Conservation (phyloP, 139 green algal species). For the Marvania coccoides region DNA sequence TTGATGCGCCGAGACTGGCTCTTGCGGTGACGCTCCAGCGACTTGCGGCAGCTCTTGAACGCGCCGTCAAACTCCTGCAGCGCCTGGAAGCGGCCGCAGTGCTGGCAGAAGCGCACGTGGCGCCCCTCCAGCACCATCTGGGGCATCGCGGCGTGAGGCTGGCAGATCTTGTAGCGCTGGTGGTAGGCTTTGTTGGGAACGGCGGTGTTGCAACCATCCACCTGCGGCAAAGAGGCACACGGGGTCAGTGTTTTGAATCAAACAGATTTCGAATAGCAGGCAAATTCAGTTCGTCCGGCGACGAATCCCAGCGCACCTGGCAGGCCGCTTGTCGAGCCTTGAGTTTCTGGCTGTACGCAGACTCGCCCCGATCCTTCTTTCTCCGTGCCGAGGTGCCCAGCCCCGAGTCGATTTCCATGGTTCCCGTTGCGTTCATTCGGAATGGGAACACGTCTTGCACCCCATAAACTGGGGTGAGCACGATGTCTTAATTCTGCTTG, state of each 20-base stretch:
- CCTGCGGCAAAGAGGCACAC: not conserved
- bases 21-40: slow-evolving; percentile 16
- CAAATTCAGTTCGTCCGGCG: not conserved
- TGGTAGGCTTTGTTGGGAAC: not conserved
- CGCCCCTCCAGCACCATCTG: slow-evolving; percentile 3
- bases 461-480: not conserved
- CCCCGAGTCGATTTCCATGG: too few relatives aligned
- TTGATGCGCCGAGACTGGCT: not conserved
- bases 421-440: not conserved
- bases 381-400: too few relatives aligned
- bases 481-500: not conserved
- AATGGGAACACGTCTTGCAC: not conserved
- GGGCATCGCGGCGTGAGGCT: not conserved
- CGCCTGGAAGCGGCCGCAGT: slow-evolving; percentile 18
- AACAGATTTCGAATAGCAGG: not conserved
- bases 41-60: slow-evolving; percentile 11
- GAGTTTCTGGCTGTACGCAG: not conserved
- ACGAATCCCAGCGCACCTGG: not conserved
- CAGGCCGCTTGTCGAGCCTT: not conserved
- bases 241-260: not conserved
- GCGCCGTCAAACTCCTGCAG: slow-evolving; percentile 9
- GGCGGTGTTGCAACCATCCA: not conserved
- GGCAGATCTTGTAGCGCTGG: not conserved
- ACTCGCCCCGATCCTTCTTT: not conserved
- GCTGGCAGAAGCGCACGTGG: slow-evolving; percentile 17